Evolutionary conservation across 352 stramenopile species (phyloP), one percentile per base, ranked within the genome.

Genomic region (Plasmopara muralis): DNA sequence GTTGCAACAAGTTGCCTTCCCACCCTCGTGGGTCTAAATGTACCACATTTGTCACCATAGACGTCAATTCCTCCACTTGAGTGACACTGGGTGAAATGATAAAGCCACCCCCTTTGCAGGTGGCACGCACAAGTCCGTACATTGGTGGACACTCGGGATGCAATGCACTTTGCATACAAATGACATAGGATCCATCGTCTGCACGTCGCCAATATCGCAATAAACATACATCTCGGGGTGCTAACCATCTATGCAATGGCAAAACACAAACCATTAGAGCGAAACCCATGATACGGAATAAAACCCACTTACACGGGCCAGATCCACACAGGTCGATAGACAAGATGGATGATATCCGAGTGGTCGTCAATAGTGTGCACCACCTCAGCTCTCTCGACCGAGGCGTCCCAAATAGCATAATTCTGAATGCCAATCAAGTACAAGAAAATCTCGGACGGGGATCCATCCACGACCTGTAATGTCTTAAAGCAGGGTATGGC

Each of bases 291-390:
- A 25, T 25, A 25, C 20, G 20, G 20, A 25, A 25, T 25, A 25
- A 25, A 25, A 25, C 20, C 20, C 20, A 71, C 74, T 47, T 71
- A 89, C 74, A 87, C 44, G 15, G 79, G 79, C 79, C 79, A 89
- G 39, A 88, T 74, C 79, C 79, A 89, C n/a, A 85, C 74, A 1
- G 79, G 77, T 20, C 65, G 53, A 44, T 86, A 88, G n/a, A 87
- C 69, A 49, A 88, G 59, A 55, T 88, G 74, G 44, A 88, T 71
- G 52, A 89, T 88, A 65, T 89, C 79, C 42, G 79, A 79, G 55
- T 89, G 79, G 47, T 85, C 71, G 35, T 89, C 79, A 41, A 89
- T 87, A 0, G 77, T 86, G 57, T 89, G 77, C 49, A 89, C 74
- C 4, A 87, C 75, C 38, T 79, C 60, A 0, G 72, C 74, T 47